A percentile compares a stretch with the other conserved stretches of the same genome.
Conservation (phyloP, 441 rosid genomes). For the Viola pubescens region DNA sequence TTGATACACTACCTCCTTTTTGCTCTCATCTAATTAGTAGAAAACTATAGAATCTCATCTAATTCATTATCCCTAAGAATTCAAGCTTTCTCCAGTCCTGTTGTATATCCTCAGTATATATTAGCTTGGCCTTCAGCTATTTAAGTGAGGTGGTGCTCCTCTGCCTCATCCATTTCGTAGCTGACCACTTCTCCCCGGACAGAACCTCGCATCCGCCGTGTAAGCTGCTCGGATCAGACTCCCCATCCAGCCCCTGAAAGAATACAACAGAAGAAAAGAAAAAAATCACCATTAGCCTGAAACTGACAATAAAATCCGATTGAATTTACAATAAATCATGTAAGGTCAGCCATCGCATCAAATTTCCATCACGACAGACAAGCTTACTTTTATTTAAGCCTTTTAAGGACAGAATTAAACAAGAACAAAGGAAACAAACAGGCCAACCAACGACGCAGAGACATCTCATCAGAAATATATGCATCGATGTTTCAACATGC, state of each 20-base stretch:
- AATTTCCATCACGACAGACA: too few relatives aligned
- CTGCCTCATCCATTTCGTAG: conserved; percentile 99
- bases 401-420: too few relatives aligned
- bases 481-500: not conserved
- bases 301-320: too few relatives aligned
- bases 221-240: conserved; percentile 81
- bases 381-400: too few relatives aligned
- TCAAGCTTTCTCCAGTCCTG: too few relatives aligned
- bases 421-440: not conserved
- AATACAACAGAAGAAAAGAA: not conserved
- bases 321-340: not conserved
- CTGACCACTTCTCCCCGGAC: conserved; percentile 91
- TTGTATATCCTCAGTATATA: too few relatives aligned
- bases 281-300: not conserved
- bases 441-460: not conserved
- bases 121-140: not conserved
- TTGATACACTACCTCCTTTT: too few relatives aligned
- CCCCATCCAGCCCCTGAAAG: conserved; percentile 80
- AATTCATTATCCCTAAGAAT: too few relatives aligned
- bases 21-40: too few relatives aligned
- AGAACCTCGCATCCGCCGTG: conserved; percentile 94
- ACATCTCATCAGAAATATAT: not conserved
- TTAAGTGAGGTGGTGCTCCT: conserved; percentile 34
- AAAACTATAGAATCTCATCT: too few relatives aligned
- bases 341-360: not conserved